Evolutionary conservation across 208 protist species (phyloP), one percentile per base, ranked within the genome.

Genomic region (Eutreptiella sp.): DNA sequence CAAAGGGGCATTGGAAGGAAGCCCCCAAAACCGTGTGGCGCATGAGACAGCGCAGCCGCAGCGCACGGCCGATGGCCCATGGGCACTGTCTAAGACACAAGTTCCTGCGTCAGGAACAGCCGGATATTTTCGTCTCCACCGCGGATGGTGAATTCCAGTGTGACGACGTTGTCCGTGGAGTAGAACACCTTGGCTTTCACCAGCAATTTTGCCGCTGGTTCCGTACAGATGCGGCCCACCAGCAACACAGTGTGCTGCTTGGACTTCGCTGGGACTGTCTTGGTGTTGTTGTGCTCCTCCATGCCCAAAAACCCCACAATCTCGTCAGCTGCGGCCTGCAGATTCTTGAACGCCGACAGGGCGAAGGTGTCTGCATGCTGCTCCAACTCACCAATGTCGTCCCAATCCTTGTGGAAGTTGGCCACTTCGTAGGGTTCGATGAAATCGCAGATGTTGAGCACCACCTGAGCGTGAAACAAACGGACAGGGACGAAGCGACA

Each of bases 381-480:
- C 5, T 53, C 53, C 21, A 84, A 72, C 5, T 26, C 63, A 46
- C 72, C 70, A 4, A 75, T 14, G 21, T 7, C 1, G 7, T 57
- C 72, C 75, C 75, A 81, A 68, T 73, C 53, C 41, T 59, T 59
- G 11, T 68, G 67, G 71, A 86, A 89, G 27, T 73, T 70, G 45
- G 55, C 70, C n/a, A 91, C 69, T 46, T 84, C 66, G 16, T 74
- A 46, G 2, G 83, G 83, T 0, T 47, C 55, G 33, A 92, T 77
- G 55, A 84, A 92, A 66, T 90, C 84, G 29, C 68, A 75, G 46
- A 92, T 53, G 53, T 85, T 79, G 28, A 92, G n/a, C n/a, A n/a
- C n/a, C n/a, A n/a, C n/a, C n/a, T n/a, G n/a, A n/a, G n/a, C n/a
- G n/a, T n/a, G n/a, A n/a, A n/a, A n/a, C n/a, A n/a, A n/a, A n/a